A percentile compares a stretch with the other conserved stretches of the same genome.
Evolutionary conservation across 1,284 basidiomycete species (phyloP).

Genomic region (Pyrrhoderma noxium): DNA sequence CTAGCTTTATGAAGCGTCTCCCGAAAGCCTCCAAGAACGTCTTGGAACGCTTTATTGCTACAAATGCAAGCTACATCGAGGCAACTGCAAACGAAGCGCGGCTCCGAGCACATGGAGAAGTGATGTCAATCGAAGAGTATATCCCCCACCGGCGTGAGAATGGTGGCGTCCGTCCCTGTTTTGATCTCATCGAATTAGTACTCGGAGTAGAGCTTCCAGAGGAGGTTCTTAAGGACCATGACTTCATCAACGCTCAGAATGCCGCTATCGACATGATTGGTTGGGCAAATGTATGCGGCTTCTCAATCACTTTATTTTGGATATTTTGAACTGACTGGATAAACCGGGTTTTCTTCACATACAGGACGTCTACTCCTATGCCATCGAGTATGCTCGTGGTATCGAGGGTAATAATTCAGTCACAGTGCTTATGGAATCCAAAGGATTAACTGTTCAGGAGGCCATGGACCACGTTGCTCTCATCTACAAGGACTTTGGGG

Average conservation of each 20-base stretch:
- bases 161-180: slow-evolving; percentile 34
- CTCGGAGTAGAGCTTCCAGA: slow-evolving; percentile 36
- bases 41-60: slow-evolving; percentile 28
- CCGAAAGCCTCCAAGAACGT: not conserved
- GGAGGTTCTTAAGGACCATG: slow-evolving; percentile 29
- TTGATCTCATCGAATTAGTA: slow-evolving; percentile 33
- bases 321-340: not conserved
- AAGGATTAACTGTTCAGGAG: slow-evolving; percentile 44
- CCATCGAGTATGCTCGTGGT: slow-evolving; percentile 57
- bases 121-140: slow-evolving; percentile 29
- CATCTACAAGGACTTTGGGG: slow-evolving; percentile 36
- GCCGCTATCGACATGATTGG: slow-evolving; percentile 37
- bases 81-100: slow-evolving; percentile 32
- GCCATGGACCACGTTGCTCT: slow-evolving; percentile 46
- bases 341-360: not conserved
- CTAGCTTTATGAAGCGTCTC: slow-evolving; percentile 12
- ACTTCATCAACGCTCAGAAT: slow-evolving; percentile 31
- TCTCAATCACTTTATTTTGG: not conserved
- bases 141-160: slow-evolving; percentile 33
- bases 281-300: slow-evolving; percentile 34
- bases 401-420: slow-evolving; percentile 54
- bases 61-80: slow-evolving; percentile 31
- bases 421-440: slow-evolving; percentile 55
- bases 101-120: slow-evolving; percentile 27
- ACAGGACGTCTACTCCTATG: slow-evolving; percentile 39